A percentile compares a stretch with the other conserved stretches of the same genome.
phyloP scores from a whole-genome alignment of 768 basidiomycete genomes.

The Scleroderma bovista region DNA sequence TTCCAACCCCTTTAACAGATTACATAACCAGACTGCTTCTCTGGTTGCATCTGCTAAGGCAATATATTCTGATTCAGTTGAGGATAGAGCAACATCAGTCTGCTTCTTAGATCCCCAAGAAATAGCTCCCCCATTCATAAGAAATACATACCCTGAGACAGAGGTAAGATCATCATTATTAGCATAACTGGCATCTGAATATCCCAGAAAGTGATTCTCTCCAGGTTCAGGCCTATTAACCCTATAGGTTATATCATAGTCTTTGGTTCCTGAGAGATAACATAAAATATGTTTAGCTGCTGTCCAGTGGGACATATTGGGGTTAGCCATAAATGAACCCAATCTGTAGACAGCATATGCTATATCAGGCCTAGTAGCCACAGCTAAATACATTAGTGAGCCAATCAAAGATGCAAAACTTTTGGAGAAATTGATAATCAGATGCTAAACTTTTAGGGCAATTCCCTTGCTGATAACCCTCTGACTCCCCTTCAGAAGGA shows the following conservation, averaged over 20 bases:
- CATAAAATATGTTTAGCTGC: constrained; percentile 11
- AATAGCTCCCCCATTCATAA: constrained; percentile 23
- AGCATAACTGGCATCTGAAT: constrained; percentile 23
- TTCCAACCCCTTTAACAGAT: constrained; percentile 31
- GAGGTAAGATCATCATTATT: constrained; percentile 17
- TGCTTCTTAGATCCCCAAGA: constrained; percentile 29
- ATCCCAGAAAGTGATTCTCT: constrained; percentile 9
- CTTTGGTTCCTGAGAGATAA: constrained; percentile 6
- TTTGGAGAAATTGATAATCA: no score
- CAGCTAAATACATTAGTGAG: constrained; percentile 19
- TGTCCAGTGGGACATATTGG: constrained; percentile 5
- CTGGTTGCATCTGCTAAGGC: constrained; percentile 1
- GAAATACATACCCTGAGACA: constrained; percentile 24
- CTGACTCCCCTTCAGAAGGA: not conserved
- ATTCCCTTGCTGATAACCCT: no score
- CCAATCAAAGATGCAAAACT: constrained; percentile 8
- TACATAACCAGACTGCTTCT: constrained; percentile 15
- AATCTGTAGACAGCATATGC: constrained; percentile 7
- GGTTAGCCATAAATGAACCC: constrained; percentile 6
- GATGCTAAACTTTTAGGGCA: no score
- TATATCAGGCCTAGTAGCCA: constrained; percentile 9
- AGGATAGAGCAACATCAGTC: constrained; percentile 16
- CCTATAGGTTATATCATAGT: not conserved
- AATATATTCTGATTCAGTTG: constrained; percentile 3
- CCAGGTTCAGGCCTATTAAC: not conserved